phyloP scores from a whole-genome alignment of 805 yeast genomes.

The Kodamaea hsintzibuensis region DNA sequence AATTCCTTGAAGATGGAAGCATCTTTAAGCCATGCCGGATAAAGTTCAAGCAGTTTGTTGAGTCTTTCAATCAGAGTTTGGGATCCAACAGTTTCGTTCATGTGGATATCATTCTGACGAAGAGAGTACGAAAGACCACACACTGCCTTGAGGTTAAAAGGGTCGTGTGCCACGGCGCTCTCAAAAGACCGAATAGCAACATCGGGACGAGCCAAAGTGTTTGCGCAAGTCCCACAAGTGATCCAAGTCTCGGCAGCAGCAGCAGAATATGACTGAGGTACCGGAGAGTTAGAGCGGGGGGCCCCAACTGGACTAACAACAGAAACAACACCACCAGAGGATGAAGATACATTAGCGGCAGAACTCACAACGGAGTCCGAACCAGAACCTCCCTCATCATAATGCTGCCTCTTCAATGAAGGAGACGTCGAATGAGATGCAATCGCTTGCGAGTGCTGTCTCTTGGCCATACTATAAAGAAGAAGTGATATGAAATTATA shows the following conservation, averaged over 20 bases:
- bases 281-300: background rate
- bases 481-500: slow-evolving; percentile 6
- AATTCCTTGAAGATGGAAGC: slow-evolving; percentile 48
- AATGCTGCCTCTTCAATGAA: slow-evolving; percentile 10
- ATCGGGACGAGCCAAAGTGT: slow-evolving; percentile 36
- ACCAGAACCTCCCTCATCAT: background rate
- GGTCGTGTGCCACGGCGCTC: slow-evolving; percentile 43
- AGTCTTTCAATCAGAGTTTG: slow-evolving; percentile 42
- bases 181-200: slow-evolving; percentile 48
- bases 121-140: slow-evolving; percentile 45
- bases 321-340: background rate
- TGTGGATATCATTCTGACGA: slow-evolving; percentile 37
- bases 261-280: slow-evolving; percentile 15
- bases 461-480: slow-evolving; percentile 11
- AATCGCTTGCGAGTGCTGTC: slow-evolving; percentile 7
- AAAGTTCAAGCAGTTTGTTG: slow-evolving; percentile 36
- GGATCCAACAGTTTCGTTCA: slow-evolving; percentile 41
- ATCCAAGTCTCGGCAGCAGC: slow-evolving; percentile 46
- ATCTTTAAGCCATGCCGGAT: slow-evolving; percentile 40
- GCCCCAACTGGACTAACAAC: background rate
- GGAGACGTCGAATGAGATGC: slow-evolving; percentile 10
- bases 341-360: too few species aligned
- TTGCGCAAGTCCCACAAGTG: slow-evolving; percentile 48
- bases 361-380: too few species aligned
- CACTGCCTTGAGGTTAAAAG: slow-evolving; percentile 40